Evolutionary conservation across 371 early-diverging fungal genomes (phyloP).

Genomic region (Mucor circinelloides): DNA sequence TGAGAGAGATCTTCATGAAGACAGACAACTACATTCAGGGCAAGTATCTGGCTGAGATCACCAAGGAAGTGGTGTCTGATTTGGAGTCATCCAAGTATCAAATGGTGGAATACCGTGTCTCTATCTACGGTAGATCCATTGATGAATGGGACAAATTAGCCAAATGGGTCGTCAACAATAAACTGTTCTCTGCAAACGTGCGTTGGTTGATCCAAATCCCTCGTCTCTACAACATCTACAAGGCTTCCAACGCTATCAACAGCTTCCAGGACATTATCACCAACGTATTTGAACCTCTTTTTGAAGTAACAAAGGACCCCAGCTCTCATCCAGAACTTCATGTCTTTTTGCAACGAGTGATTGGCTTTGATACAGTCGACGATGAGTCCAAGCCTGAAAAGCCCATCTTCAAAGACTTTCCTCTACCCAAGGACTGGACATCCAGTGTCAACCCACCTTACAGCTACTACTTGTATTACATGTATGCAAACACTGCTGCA

Average conservation of each 20-base stretch:
- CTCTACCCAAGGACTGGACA: slow-evolving; percentile 85
- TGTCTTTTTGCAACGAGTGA: slow-evolving; percentile 92
- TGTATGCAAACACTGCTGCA: slow-evolving; percentile 89
- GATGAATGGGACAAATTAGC: slow-evolving; percentile 96
- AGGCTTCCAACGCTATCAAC: slow-evolving; percentile 62
- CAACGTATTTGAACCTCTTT: slow-evolving; percentile 93
- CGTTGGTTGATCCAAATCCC: slow-evolving; percentile 98
- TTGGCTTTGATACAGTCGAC: slow-evolving; percentile 98
- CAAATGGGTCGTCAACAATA: slow-evolving; percentile 90
- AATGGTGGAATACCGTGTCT: slow-evolving; percentile 92
- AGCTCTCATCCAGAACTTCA: slow-evolving; percentile 86
- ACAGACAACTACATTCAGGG: slow-evolving; percentile 96
- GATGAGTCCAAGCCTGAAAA: slow-evolving; percentile 96
- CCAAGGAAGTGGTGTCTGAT: slow-evolving; percentile 93
- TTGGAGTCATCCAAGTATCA: slow-evolving; percentile 96
- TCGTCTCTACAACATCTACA: slow-evolving; percentile 93
- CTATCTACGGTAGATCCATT: slow-evolving; percentile 87
- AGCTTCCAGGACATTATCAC: slow-evolving; percentile 83
- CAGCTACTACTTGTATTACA: slow-evolving; percentile 95
- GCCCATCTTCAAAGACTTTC: slow-evolving; percentile 84
- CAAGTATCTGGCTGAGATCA: slow-evolving; percentile 92
- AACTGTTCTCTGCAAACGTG: slow-evolving; percentile 89
- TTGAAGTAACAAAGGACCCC: slow-evolving; percentile 92
- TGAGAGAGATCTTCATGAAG: slow-evolving; percentile 93
- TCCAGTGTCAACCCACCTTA: slow-evolving; percentile 91